Percentiles rank a stretch among this genome's conserved stretches.
Evolutionary conservation across 495 filamentous ascomycete species (phyloP).

Genomic region (Bacidia rubella): DNA sequence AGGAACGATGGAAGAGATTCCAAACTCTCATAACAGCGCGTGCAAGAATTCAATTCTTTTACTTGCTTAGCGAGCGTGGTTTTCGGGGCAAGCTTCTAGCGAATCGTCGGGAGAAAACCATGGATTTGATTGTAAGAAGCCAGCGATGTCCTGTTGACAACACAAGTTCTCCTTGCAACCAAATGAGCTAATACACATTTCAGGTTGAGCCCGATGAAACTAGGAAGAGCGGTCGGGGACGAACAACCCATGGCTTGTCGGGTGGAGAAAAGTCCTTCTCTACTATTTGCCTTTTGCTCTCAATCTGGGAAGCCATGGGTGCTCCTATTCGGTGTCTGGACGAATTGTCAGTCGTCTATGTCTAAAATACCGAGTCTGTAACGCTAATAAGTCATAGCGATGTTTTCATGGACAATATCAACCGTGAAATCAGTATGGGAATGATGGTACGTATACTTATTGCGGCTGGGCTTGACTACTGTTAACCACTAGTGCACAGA

Average conservation of each 20-base stretch:
- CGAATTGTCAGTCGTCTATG: slow-evolving; percentile 54
- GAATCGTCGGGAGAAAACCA: slow-evolving; percentile 55
- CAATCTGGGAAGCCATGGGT: slow-evolving; percentile 97
- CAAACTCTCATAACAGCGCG: slow-evolving; percentile 68
- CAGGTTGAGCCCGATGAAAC: slow-evolving; percentile 70
- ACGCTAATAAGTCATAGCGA: slow-evolving; percentile 37
- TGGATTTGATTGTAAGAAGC: slow-evolving; percentile 56
- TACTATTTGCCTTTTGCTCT: slow-evolving; percentile 80
- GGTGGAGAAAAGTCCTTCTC: slow-evolving; percentile 97
- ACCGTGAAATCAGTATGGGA: slow-evolving; percentile 81
- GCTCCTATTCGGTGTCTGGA: slow-evolving; percentile 88
- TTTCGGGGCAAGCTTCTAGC: slow-evolving; percentile 73
- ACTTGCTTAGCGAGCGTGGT: slow-evolving; percentile 72
- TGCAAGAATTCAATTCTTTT: slow-evolving; percentile 73
- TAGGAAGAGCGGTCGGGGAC: slow-evolving; percentile 44
- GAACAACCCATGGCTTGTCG: slow-evolving; percentile 80
- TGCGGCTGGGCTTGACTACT: slow-evolving; percentile 5
- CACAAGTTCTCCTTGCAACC: no score
- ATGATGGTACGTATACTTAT: slow-evolving; percentile 59
- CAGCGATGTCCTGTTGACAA: background rate
- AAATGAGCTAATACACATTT: no score
- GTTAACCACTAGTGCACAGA: slow-evolving; percentile 33
- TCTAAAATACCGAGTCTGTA: background rate
- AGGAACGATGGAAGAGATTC: slow-evolving; percentile 67
- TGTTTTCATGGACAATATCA: slow-evolving; percentile 98